Percentiles rank a stretch among this genome's conserved stretches.
These are phyloP conservation scores for Canavalia ensiformis DNA, from an alignment of 306 rosid species.

Conservation along the genomic window DNA sequence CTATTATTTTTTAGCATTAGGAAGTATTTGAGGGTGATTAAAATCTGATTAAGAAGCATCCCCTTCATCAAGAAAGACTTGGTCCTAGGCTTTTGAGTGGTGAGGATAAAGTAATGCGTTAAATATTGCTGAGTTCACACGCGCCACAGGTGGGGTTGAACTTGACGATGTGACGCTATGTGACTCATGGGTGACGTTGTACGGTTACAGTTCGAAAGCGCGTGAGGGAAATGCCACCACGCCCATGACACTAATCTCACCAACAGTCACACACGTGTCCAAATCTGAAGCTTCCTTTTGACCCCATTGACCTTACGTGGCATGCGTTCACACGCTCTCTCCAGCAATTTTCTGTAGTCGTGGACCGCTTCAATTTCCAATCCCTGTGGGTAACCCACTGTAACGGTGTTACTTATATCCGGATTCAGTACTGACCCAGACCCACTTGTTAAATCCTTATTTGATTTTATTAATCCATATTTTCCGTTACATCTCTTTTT, in stretches of 20 bases:
- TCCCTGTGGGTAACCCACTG: background rate
- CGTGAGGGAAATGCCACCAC: slow-evolving; percentile 44
- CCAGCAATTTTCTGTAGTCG: slow-evolving; percentile 18
- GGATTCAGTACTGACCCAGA: background rate
- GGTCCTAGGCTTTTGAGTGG: background rate
- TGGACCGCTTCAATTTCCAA: background rate
- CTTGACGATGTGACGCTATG: background rate
- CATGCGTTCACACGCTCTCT: slow-evolving; percentile 39
- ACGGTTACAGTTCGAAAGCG: slow-evolving; percentile 35
- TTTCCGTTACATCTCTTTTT: background rate
- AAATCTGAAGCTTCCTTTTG: background rate
- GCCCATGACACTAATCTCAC: slow-evolving; percentile 53
- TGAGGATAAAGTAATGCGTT: background rate
- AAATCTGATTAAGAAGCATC: background rate
- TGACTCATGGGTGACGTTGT: slow-evolving; percentile 44
- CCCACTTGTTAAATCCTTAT: slow-evolving; percentile 19
- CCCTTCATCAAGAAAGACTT: background rate
- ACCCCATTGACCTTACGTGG: slow-evolving; percentile 55
- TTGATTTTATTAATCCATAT: background rate
- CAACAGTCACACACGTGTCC: slow-evolving; percentile 46
- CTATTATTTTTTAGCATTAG: too few relatives aligned
- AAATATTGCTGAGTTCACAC: slow-evolving; percentile 27
- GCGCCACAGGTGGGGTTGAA: slow-evolving; percentile 38
- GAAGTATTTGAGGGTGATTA: background rate
- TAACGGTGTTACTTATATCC: background rate